A percentile compares a stretch with the other conserved stretches of the same genome.
Evolutionary conservation across 371 early-diverging fungal species (phyloP).

Genomic region (Mucor piriformis): DNA sequence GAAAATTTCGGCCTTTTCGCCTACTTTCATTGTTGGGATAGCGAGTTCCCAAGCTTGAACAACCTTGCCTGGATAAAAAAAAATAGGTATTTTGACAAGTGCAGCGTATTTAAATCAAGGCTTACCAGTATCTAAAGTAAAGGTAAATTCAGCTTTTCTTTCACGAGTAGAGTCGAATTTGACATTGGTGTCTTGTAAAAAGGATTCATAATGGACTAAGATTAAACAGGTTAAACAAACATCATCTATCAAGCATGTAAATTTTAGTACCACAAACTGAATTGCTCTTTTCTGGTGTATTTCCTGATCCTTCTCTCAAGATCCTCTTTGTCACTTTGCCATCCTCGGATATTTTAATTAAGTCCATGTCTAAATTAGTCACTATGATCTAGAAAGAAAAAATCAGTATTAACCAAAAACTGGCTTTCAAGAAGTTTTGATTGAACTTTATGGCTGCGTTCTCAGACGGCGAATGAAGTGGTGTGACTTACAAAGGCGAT

Average conservation of each 20-base stretch:
- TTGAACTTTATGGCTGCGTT: neutral
- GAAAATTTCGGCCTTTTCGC: constrained; percentile 56
- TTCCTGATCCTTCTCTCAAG: constrained; percentile 30
- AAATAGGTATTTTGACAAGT: neutral
- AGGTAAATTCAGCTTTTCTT: constrained; percentile 20
- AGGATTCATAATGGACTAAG: constrained; percentile 44
- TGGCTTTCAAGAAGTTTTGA: neutral
- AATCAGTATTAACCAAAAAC: neutral
- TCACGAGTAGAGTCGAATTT: constrained; percentile 47
- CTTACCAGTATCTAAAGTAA: constrained; percentile 16
- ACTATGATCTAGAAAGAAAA: constrained; percentile 2
- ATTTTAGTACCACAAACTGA: constrained; percentile 29
- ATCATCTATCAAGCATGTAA: neutral
- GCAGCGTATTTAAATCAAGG: no score
- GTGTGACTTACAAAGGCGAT: no score
- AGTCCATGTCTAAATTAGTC: neutral
- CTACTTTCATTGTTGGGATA: constrained; percentile 62
- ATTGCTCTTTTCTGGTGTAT: constrained; percentile 20
- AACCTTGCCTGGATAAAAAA: constrained; percentile 41
- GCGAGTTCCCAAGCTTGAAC: constrained; percentile 65
- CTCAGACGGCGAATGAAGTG: no score
- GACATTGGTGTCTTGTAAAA: constrained; percentile 15
- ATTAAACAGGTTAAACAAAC: neutral
- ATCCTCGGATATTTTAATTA: constrained; percentile 33
- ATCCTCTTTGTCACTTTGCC: constrained; percentile 45